Base-by-base conservation (phyloP, 306 rosid species). In the Trifolium fragiferum region DNA sequence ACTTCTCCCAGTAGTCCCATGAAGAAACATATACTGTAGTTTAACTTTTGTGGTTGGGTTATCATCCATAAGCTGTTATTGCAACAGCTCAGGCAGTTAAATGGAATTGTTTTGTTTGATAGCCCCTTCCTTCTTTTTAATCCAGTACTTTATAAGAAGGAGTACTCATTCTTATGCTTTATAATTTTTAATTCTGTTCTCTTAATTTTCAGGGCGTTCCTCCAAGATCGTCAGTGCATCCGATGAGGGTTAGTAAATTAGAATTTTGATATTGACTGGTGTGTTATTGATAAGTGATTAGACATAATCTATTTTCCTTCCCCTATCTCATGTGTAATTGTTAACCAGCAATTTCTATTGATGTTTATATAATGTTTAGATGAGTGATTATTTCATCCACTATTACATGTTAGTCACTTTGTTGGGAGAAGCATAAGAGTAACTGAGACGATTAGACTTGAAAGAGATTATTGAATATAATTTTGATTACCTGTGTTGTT, bases 181-280 rank as follows among this genome's bases (percentile, higher is more conserved):
- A 49, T 49, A n/a, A n/a, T 49, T 49, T 49, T 49, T 49, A n/a
- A 43, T 43, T 30, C 41, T 37, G 77, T 74, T 66, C 25, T 63
- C 32, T 18, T 81, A 70, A 68, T 67, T 91, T 78, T 80, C 96
- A 94, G 99, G 99, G 96, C 51, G 92, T 89, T 76, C 99, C 99
- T 86, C 99, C 99, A 73, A 88, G 99, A 90, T 90, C 97, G 15
- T 75, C 87, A 2, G 99, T 94, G 66, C 97, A 94, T 85, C 99
- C 99, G 21, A 94, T 94, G 99, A 92, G 99, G 97, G 99, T 94
- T 62, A 77, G 82, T 70, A 37, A 61, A 18, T 21, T 70, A 3
- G 87, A 87, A 43, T 35, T 67, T 68, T 78, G 62, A 44, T 83
- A 10, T 54, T 12, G 23, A 44, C 82, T 44, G 59, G 77, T 53